phyloP scores from a whole-genome alignment of 2,329 filamentous ascomycete genomes.

The Epichloe hybrida region DNA sequence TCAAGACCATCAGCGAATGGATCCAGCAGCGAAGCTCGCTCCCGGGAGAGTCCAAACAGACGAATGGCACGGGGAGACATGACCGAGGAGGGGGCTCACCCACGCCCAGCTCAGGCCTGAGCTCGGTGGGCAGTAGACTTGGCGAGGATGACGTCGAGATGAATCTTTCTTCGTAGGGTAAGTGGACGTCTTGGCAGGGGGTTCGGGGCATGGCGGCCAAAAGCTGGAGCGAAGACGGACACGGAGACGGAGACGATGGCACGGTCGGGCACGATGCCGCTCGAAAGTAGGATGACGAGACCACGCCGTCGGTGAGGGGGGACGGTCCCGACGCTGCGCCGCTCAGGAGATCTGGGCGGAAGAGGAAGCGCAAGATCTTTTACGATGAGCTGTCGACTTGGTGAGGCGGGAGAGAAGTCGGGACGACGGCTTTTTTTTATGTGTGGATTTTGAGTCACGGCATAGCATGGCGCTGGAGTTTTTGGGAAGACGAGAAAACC shows the following conservation, averaged over 20 bases:
- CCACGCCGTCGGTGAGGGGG: too few relatives aligned
- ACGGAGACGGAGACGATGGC: neutral
- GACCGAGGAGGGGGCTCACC: slow-evolving; percentile 20
- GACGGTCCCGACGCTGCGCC: neutral
- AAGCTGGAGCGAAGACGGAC: neutral
- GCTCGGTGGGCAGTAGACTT: slow-evolving; percentile 27
- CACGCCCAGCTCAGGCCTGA: slow-evolving; percentile 41
- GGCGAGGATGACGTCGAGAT: slow-evolving; percentile 36
- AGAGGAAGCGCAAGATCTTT: neutral
- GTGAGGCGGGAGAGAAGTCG: neutral
- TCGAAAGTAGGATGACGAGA: too few relatives aligned
- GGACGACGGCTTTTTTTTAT: neutral
- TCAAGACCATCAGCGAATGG: slow-evolving; percentile 24
- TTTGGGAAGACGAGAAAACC: neutral
- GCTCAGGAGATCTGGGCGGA: neutral
- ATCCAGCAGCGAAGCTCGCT: slow-evolving; percentile 17
- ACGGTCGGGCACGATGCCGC: too few relatives aligned
- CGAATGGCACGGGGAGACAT: slow-evolving; percentile 5
- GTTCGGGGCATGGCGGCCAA: neutral
- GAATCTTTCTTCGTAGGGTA: slow-evolving; percentile 25
- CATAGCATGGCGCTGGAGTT: slow-evolving; percentile 2
- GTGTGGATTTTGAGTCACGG: neutral
- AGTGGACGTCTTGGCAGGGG: neutral
- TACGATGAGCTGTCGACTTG: neutral
- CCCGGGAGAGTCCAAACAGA: slow-evolving; percentile 1